Percentiles rank a stretch among this genome's conserved stretches.
Conservation (phyloP, 768 basidiomycete species). For the Solioccasus polychromus region DNA sequence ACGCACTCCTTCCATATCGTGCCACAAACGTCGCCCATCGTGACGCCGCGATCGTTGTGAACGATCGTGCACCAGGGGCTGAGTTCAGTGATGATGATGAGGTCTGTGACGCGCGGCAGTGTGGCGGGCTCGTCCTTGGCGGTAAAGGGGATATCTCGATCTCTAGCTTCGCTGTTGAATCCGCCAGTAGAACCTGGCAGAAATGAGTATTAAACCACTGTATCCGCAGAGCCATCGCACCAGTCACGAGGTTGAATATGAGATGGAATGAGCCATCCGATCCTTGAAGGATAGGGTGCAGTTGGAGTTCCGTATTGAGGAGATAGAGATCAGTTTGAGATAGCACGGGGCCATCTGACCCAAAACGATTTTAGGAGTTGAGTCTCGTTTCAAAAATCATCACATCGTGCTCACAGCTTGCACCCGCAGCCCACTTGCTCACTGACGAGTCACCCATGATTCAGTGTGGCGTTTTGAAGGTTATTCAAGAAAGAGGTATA, state of each 20-base stretch:
- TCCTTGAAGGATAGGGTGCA: slow-evolving; percentile 70
- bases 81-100: slow-evolving; percentile 55
- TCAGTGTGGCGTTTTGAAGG: slow-evolving; percentile 5
- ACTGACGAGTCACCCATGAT: slow-evolving; percentile 30
- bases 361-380: neutral
- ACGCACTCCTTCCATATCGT: slow-evolving; percentile 76
- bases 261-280: slow-evolving; percentile 52
- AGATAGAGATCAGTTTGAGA: slow-evolving; percentile 81
- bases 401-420: slow-evolving; percentile 31
- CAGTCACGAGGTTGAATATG: slow-evolving; percentile 68
- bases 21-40: slow-evolving; percentile 70
- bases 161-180: slow-evolving; percentile 56
- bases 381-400: neutral
- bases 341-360: slow-evolving; percentile 72
- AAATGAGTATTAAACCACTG: neutral
- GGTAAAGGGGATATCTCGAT: slow-evolving; percentile 54
- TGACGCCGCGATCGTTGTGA: slow-evolving; percentile 70
- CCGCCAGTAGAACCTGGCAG: slow-evolving; percentile 55
- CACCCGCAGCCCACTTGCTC: slow-evolving; percentile 35
- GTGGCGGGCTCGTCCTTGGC: slow-evolving; percentile 65
- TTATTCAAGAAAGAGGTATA: neutral
- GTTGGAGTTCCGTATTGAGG: slow-evolving; percentile 61
- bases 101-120: slow-evolving; percentile 58
- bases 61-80: slow-evolving; percentile 81
- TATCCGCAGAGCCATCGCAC: slow-evolving; percentile 33